Evolutionary conservation across 2,329 filamentous ascomycete genomes (phyloP).

Genomic region (Ophioceras dolichostomum): DNA sequence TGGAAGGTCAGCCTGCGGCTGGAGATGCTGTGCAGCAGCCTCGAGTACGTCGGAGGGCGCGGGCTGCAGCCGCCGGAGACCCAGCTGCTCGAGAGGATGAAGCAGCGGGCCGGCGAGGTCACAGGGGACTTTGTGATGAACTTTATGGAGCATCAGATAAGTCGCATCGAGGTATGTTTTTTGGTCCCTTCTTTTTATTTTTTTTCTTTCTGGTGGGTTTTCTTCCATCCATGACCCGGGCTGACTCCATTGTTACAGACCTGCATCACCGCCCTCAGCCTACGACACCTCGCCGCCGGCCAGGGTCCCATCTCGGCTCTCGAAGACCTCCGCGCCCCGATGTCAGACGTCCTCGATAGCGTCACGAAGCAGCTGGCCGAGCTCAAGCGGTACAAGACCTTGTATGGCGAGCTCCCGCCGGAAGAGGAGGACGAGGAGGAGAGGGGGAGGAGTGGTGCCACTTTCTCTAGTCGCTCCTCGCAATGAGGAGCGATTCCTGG

Average conservation of each 20-base stretch:
- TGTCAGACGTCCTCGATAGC: constrained; percentile 55
- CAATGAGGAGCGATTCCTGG: no score
- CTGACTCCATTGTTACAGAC: constrained; percentile 51
- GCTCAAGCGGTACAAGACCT: constrained; percentile 46
- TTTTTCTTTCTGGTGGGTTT: background rate
- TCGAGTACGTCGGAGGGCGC: constrained; percentile 58
- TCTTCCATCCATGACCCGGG: constrained; percentile 12
- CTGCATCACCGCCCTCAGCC: constrained; percentile 64
- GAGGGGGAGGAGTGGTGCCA: no score
- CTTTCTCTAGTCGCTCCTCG: no score
- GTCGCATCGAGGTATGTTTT: constrained; percentile 75
- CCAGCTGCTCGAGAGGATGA: constrained; percentile 61
- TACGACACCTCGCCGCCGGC: constrained; percentile 69
- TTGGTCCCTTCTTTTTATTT: background rate
- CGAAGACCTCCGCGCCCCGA: constrained; percentile 64
- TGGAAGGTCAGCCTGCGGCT: constrained; percentile 83
- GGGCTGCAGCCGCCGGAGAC: constrained; percentile 70
- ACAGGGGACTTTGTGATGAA: constrained; percentile 80
- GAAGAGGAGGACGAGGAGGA: no score
- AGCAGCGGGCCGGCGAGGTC: constrained; percentile 63
- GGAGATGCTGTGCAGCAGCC: constrained; percentile 81
- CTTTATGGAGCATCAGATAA: constrained; percentile 90
- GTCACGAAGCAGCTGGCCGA: constrained; percentile 51
- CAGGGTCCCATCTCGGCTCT: constrained; percentile 49
- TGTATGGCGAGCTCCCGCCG: constrained; percentile 38